Evolutionary conservation across 139 green algal species (phyloP), one percentile per base, ranked within the genome.

Genomic region (Picochlorum sp.): DNA sequence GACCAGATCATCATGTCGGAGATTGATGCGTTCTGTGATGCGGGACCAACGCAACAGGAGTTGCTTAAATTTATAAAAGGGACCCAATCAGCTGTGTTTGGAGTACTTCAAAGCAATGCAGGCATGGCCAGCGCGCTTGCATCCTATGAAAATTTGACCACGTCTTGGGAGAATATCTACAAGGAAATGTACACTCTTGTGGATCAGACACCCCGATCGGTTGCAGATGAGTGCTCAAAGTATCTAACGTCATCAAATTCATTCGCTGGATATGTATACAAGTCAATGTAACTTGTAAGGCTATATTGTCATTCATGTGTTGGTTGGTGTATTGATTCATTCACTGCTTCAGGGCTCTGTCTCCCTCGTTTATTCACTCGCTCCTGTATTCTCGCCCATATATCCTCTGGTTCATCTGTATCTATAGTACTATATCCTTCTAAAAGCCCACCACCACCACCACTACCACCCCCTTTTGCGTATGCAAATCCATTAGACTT

Each of bases 401-500:
- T 47, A 67, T 76, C 69, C 32, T 32, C 50, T 4, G 32, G 15
- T 15, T 68, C 69, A 28, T 56, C 30, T 26, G 4, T 37, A 18
- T 3, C 69, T 64, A 46, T 45, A 71, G 62, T 76, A 68, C 62
- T 76, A 63, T 45, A 41, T 56, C 47, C 21, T 30, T 28, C 6
- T 26, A 15, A 14, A 7, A 44, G n/a, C 9, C 50, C 26, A 18
- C 30, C 30, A 7, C 16, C 20, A 26, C 24, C 24, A 26, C 23
- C 23, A 24, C 23, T 13, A 15, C n/a, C 47, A 2, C 58, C 41
- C 34, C 65, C 46, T 20, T 65, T 65, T 34, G 58, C 58, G 64
- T 86, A 92, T 24, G 84, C 80, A 49, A 78, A 87, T 26, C 89
- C 89, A 64, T 87, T 91, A 38, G 82, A 74, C 62, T 92, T 94